phyloP scores from a whole-genome alignment of 345 rosid species.

The Sonneratia caseolaris region DNA sequence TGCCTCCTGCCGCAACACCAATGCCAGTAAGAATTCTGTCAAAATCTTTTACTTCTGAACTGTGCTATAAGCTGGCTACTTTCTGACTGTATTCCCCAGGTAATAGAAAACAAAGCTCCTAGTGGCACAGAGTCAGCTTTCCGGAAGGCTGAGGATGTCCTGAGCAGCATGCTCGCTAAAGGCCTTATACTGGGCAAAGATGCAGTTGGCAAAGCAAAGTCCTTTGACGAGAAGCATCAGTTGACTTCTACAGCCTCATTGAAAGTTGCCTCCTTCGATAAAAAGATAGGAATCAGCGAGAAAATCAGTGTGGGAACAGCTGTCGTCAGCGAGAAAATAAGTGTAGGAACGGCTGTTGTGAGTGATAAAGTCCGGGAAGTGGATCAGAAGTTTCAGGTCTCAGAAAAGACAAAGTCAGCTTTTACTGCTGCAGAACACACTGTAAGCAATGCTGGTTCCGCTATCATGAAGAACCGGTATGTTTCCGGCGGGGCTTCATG shows the following conservation, averaged over 20 bases:
- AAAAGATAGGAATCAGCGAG: conserved; percentile 70
- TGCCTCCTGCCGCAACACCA: conserved; percentile 66
- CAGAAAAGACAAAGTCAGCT: conserved; percentile 90
- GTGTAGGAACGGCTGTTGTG: conserved; percentile 58
- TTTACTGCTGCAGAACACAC: conserved; percentile 80
- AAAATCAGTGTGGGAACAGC: conserved; percentile 71
- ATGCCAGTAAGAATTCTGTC: conserved; percentile 37
- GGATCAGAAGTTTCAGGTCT: conserved; percentile 87
- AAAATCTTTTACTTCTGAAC: not conserved
- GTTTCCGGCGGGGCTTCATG: conserved; percentile 69
- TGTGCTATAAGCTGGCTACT: not conserved
- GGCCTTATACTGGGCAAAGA: conserved; percentile 86
- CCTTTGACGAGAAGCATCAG: conserved; percentile 81
- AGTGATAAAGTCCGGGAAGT: conserved; percentile 85
- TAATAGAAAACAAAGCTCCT: conserved; percentile 33
- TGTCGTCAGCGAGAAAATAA: conserved; percentile 71
- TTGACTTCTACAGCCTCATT: conserved; percentile 81
- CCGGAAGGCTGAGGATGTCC: conserved; percentile 83
- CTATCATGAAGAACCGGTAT: conserved; percentile 89
- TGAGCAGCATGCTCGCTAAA: conserved; percentile 85
- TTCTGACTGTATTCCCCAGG: conserved; percentile 22
- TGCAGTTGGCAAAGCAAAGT: conserved; percentile 78
- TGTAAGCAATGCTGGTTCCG: conserved; percentile 74
- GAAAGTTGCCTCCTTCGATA: conserved; percentile 75
- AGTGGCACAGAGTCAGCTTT: conserved; percentile 56